Conservation (phyloP, 306 rosid species). For the Rosa persica region DNA sequence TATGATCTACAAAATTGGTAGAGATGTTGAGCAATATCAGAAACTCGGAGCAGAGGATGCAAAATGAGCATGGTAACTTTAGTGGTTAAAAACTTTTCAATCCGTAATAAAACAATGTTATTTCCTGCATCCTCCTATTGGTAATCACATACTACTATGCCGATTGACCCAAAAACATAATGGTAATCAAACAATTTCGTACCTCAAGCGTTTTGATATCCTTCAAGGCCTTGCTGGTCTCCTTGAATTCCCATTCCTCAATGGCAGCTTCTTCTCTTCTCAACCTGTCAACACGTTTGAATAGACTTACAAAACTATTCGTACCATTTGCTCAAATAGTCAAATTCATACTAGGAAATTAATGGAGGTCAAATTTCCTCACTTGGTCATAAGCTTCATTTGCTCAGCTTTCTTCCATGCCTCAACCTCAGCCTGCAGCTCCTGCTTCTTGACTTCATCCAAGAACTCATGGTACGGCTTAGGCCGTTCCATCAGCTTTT, state of each 20-base stretch:
- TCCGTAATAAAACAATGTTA: not conserved
- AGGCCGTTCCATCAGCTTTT: constrained; percentile 19
- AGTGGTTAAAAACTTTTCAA: too few relatives aligned
- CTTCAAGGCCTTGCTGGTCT: constrained; percentile 51
- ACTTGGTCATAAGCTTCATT: constrained; percentile 48
- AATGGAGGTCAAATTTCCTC: not conserved
- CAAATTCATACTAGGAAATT: too few relatives aligned
- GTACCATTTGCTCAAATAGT: not conserved
- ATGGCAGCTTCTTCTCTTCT: constrained; percentile 53
- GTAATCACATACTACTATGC: not conserved
- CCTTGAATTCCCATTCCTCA: constrained; percentile 54
- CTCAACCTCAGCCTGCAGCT: constrained; percentile 44
- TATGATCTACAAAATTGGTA: too few relatives aligned
- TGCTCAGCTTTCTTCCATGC: constrained; percentile 51
- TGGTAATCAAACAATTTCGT: not conserved
- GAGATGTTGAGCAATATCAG: too few relatives aligned
- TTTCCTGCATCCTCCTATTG: not conserved
- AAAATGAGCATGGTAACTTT: too few relatives aligned
- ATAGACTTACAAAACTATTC: not conserved
- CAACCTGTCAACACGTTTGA: constrained; percentile 34
- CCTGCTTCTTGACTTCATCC: constrained; percentile 46
- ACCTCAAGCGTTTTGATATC: constrained; percentile 65
- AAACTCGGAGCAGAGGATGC: too few relatives aligned
- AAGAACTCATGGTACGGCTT: constrained; percentile 48
- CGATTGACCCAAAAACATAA: not conserved